A percentile compares a stretch with the other conserved stretches of the same genome.
Evolutionary conservation across 108 stramenopile species (phyloP).

Genomic region (Heterococcus sp.): DNA sequence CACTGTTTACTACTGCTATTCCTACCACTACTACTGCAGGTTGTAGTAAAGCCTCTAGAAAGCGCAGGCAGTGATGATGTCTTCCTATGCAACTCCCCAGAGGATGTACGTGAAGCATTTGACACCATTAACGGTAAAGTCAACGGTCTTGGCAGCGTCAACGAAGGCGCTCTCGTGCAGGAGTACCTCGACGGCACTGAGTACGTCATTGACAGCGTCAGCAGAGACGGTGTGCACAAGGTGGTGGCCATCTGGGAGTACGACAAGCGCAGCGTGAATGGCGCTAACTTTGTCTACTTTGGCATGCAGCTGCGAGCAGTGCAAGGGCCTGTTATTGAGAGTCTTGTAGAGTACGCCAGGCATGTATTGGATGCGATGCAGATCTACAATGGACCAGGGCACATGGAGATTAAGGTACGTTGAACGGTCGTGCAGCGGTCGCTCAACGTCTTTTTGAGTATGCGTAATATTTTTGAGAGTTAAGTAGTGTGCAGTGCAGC

Average conservation of each 20-base stretch:
- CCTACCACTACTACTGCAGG: no score
- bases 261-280: constrained; percentile 78
- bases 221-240: constrained; percentile 77
- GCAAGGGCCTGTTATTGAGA: constrained; percentile 51
- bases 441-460: no score
- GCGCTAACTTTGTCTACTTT: constrained; percentile 75
- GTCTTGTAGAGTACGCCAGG: constrained; percentile 72
- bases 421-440: no score
- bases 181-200: constrained; percentile 82
- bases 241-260: constrained; percentile 90
- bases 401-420: constrained; percentile 51
- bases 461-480: no score
- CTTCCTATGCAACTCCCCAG: constrained; percentile 75
- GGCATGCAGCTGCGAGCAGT: constrained; percentile 58
- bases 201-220: constrained; percentile 85
- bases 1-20: no score
- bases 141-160: constrained; percentile 67
- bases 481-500: no score
- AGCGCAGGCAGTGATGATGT: constrained; percentile 90
- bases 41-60: constrained; percentile 76
- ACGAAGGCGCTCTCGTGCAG: constrained; percentile 71
- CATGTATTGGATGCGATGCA: constrained; percentile 62
- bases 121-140: constrained; percentile 74
- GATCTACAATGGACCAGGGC: constrained; percentile 45
- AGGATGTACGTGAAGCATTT: constrained; percentile 82